A percentile compares a stretch with the other conserved stretches of the same genome.
Evolutionary conservation across 176 grass and related monocot genomes (phyloP).

Genomic region (Cenchrus fungigraminus): DNA sequence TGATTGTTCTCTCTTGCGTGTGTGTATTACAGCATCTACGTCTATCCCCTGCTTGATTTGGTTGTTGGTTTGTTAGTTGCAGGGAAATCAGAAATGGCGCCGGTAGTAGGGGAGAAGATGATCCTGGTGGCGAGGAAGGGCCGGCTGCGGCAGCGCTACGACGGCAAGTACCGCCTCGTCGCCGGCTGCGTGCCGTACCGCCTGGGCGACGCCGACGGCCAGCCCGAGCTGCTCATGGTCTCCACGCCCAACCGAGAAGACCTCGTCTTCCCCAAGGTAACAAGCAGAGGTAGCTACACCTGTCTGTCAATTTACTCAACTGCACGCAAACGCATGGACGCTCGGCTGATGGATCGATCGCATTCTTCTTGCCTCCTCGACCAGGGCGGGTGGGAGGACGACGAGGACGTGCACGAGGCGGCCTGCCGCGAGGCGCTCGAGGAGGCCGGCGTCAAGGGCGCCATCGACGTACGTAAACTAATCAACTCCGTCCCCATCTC

Average conservation of each 20-base stretch:
- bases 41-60: no score
- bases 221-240: slow-evolving; percentile 81
- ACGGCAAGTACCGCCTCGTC: slow-evolving; percentile 74
- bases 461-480: slow-evolving; percentile 53
- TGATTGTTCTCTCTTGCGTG: no score
- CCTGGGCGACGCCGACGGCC: slow-evolving; percentile 31
- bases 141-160: slow-evolving; percentile 67
- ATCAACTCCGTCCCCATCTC: no score
- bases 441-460: slow-evolving; percentile 89
- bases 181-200: slow-evolving; percentile 84
- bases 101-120: background rate
- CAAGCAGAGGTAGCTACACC: no score
- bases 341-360: background rate
- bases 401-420: slow-evolving; percentile 86
- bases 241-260: slow-evolving; percentile 77
- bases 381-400: slow-evolving; percentile 90
- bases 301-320: no score
- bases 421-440: slow-evolving; percentile 83
- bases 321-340: background rate
- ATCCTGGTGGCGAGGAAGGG: slow-evolving; percentile 57
- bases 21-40: no score
- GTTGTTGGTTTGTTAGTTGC: background rate
- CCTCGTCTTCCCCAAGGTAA: slow-evolving; percentile 94
- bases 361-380: background rate
- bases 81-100: slow-evolving; percentile 28